Base-by-base conservation (phyloP, 148 eudicot genomes). In the Chenopodium berlandieri region DNA sequence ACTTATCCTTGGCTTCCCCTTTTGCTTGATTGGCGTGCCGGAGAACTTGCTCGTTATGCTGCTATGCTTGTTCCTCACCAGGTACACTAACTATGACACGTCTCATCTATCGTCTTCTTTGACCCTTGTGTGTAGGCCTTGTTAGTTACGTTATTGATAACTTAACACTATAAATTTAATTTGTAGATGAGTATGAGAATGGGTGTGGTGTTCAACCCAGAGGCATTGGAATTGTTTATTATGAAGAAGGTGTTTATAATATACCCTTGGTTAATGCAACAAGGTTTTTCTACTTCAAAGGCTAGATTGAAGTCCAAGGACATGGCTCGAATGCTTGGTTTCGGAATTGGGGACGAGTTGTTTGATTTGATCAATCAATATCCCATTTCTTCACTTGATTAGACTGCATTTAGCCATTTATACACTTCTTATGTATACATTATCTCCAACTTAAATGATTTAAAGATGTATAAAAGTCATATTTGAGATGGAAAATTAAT, bases 41-140 rank as follows among this genome's bases (percentile, higher is more conserved):
- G 98, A 25, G 97, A 95, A 73, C 96, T 95, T 68, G 98, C 98
- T 71, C 93, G 98, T 17, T 95, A 93, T 84, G 93, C 98, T 30
- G 98, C 98, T 32, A 95, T 95, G 98, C 82, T 95, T 47, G 96
- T 95, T 22, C 98, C 97, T 82, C 96, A 93, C 82, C 98, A 95
- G 97, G 97, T 91, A 88, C 0, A 40, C 12, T 13, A 12, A 58
- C 7, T 37, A 56, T 56, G 17, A 56, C 62, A 3, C 4, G 16
- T 56, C 4, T 17, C 22, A 56, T 56, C 22, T 11, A 56, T 56
- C 22, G 22, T 56, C 34, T 4, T 27, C 13, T 66, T 62, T 25
- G 66, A 2, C 66, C 66, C 66, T 56, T 56, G 44, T 37, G 6
- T 37, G 40, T 4, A 4, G 40, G 40, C 7, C 40, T 37, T 37